Evolutionary conservation across 169 alveolate species (phyloP).

Genomic region (Cytauxzoon felis): DNA sequence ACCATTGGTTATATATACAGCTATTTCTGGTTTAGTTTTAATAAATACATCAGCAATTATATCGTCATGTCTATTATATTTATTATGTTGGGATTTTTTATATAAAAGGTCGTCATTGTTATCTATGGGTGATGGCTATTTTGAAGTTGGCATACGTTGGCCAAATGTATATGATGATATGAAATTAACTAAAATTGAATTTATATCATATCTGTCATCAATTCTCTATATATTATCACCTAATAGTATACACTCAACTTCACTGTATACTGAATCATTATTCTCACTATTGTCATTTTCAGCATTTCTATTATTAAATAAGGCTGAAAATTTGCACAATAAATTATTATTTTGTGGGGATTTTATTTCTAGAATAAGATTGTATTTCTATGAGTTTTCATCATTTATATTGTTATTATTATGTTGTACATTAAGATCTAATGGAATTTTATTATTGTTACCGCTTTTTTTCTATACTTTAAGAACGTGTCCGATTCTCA

Average conservation of each 20-base stretch:
- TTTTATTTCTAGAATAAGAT: neutral
- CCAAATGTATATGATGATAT: neutral
- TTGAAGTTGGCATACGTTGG: neutral
- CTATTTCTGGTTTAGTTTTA: slow-evolving; percentile 27
- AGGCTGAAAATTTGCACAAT: slow-evolving; percentile 26
- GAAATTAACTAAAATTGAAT: slow-evolving; percentile 13
- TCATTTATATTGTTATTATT: slow-evolving; percentile 34
- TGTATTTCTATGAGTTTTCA: neutral
- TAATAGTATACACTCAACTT: slow-evolving; percentile 24
- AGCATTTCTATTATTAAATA: slow-evolving; percentile 2
- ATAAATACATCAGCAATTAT: slow-evolving; percentile 16
- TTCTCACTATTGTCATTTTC: slow-evolving; percentile 20
- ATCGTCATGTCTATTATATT: slow-evolving; percentile 22
- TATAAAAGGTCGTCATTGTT: slow-evolving; percentile 3
- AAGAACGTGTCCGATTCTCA: slow-evolving; percentile 41
- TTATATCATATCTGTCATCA: slow-evolving; percentile 10
- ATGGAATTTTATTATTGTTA: slow-evolving; percentile 61
- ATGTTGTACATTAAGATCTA: slow-evolving; percentile 56
- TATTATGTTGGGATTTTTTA: slow-evolving; percentile 30
- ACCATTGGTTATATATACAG: neutral
- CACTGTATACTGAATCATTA: slow-evolving; percentile 46
- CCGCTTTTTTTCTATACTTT: slow-evolving; percentile 68
- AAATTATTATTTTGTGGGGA: neutral
- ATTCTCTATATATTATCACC: slow-evolving; percentile 21
- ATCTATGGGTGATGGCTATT: neutral